Conservation (phyloP, 139 green algal genomes). For the Chlamydomonas asymmetrica region DNA sequence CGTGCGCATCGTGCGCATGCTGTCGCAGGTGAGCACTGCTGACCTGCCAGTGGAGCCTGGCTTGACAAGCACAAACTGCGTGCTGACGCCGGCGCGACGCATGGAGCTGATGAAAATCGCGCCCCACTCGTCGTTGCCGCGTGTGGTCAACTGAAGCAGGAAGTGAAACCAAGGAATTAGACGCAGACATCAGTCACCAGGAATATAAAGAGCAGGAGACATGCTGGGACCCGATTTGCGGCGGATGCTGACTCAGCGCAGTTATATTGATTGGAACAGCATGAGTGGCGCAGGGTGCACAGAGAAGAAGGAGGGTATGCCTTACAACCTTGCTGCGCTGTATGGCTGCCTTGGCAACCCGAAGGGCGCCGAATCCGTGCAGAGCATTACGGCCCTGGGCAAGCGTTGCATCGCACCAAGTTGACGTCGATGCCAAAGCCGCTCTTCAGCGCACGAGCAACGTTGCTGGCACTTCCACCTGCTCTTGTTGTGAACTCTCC, state of each 20-base stretch:
- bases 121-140: slow-evolving; percentile 60
- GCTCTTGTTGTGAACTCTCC: slow-evolving; percentile 59
- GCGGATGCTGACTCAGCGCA: neutral
- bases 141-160: slow-evolving; percentile 22
- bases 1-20: slow-evolving; percentile 69
- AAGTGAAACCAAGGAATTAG: neutral
- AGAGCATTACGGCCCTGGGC: no score
- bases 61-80: neutral
- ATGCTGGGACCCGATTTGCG: neutral
- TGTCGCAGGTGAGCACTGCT: slow-evolving; percentile 57
- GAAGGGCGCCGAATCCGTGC: neutral
- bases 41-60: slow-evolving; percentile 36
- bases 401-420: slow-evolving; percentile 15
- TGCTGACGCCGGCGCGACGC: slow-evolving; percentile 46
- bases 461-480: slow-evolving; percentile 47
- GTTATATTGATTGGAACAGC: neutral
- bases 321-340: neutral
- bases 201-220: neutral
- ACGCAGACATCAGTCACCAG: neutral
- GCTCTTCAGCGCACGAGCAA: slow-evolving; percentile 2
- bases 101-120: slow-evolving; percentile 52
- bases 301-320: neutral
- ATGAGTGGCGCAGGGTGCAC: neutral
- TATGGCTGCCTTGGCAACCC: neutral
- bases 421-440: slow-evolving; percentile 13